Conservation (phyloP, 202 grass and related monocot species). For the Saccharum hybrid region DNA sequence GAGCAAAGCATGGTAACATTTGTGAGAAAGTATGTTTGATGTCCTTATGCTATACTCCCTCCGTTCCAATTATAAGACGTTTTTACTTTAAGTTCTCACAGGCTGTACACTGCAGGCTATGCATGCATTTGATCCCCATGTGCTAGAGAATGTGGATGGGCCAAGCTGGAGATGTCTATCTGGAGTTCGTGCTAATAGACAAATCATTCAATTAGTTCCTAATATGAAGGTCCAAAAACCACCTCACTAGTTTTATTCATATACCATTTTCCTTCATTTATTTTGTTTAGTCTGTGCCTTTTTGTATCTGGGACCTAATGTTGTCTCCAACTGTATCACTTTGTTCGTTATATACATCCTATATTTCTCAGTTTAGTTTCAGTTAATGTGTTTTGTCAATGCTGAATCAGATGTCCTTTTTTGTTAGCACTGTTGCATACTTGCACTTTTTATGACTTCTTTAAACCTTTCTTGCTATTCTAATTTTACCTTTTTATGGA, state of each 20-base stretch:
- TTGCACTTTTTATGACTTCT: constrained; percentile 35
- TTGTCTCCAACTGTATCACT: constrained; percentile 28
- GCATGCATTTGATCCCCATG: constrained; percentile 56
- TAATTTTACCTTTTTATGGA: constrained; percentile 32
- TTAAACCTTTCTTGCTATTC: constrained; percentile 12
- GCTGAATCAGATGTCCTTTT: constrained; percentile 11
- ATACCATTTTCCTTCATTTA: not conserved
- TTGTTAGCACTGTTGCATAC: constrained; percentile 8
- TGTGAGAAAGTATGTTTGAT: constrained; percentile 30
- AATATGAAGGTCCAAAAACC: constrained; percentile 66
- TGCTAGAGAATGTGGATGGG: constrained; percentile 56
- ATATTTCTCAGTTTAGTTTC: constrained; percentile 1
- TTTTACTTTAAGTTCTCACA: constrained; percentile 28
- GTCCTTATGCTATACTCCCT: constrained; percentile 11
- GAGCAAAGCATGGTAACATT: constrained; percentile 13
- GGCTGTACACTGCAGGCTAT: constrained; percentile 50
- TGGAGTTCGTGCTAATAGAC: constrained; percentile 71
- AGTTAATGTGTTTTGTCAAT: constrained; percentile 16
- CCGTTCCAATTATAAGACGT: no score
- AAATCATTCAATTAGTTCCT: constrained; percentile 70
- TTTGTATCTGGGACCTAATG: constrained; percentile 8
- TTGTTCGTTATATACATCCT: constrained; percentile 23
- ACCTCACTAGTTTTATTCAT: constrained; percentile 36
- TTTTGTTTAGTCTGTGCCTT: constrained; percentile 6
- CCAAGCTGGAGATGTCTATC: constrained; percentile 77